These are phyloP conservation scores for Physaria fendleri DNA, from an alignment of 345 rosid genomes.

Conservation along the genomic window DNA sequence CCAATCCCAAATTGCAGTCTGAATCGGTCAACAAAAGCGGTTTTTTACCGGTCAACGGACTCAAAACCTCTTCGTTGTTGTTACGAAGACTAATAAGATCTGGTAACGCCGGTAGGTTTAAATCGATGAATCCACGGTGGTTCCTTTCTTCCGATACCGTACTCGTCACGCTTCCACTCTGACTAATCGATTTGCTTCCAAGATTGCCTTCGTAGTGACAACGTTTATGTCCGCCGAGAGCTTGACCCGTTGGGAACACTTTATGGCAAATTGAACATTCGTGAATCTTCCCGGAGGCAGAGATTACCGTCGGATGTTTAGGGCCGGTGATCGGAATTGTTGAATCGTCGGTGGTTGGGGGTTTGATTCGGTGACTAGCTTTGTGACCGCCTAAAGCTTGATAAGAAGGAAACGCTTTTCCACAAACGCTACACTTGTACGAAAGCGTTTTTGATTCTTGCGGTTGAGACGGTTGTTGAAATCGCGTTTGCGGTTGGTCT, in stretches of 20 bases:
- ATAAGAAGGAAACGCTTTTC: constrained; percentile 64
- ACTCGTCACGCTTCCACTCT: constrained; percentile 39
- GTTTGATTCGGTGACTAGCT: constrained; percentile 74
- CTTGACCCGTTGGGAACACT: constrained; percentile 75
- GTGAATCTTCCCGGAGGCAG: constrained; percentile 43
- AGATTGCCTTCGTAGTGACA: constrained; percentile 71
- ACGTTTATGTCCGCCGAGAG: constrained; percentile 92
- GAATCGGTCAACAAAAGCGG: no score
- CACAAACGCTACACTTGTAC: constrained; percentile 62
- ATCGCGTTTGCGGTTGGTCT: constrained; percentile 39
- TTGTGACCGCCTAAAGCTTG: constrained; percentile 97
- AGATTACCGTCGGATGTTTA: constrained; percentile 13
- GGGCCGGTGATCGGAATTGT: constrained; percentile 13
- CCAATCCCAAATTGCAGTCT: constrained; percentile 8
- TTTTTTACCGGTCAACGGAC: constrained; percentile 73
- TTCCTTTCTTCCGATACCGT: constrained; percentile 45
- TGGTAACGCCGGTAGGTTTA: constrained; percentile 76
- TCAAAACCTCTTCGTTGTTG: constrained; percentile 55
- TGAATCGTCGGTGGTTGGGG: constrained; percentile 20
- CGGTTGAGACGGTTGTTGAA: neutral
- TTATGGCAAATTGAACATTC: constrained; percentile 74
- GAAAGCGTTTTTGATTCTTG: neutral
- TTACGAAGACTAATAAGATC: constrained; percentile 35
- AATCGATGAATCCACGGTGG: constrained; percentile 62
- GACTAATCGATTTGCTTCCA: constrained; percentile 25